Evolutionary conservation across 2,329 filamentous ascomycete species (phyloP).

Genomic region (Alternaria sp.): DNA sequence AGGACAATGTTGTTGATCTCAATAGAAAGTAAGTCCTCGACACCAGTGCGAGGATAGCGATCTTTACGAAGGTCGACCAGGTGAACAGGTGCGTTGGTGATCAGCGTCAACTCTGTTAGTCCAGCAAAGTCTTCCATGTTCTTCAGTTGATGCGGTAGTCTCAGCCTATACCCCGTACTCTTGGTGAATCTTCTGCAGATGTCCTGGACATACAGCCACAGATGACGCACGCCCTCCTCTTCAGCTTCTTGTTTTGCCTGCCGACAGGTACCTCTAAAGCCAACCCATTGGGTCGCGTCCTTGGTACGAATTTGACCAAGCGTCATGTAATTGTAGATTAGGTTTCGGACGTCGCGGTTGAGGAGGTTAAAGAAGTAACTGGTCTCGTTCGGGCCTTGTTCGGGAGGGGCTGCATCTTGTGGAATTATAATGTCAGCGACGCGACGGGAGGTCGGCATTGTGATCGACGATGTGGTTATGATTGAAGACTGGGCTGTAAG

Average conservation of each 20-base stretch:
- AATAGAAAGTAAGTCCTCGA: background rate
- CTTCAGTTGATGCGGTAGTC: background rate
- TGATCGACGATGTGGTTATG: background rate
- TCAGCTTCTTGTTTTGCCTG: background rate
- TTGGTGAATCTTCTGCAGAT: background rate
- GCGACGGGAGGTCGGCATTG: background rate
- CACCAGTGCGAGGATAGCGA: background rate
- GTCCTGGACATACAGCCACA: background rate
- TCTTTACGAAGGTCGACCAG: background rate
- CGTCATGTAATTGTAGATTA: background rate
- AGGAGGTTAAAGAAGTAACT: background rate
- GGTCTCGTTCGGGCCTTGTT: background rate
- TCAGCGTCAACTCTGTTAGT: background rate
- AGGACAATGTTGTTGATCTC: background rate
- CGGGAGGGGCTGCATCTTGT: background rate
- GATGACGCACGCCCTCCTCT: background rate
- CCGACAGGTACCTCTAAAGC: background rate
- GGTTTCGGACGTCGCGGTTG: background rate
- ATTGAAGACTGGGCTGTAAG: background rate
- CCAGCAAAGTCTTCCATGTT: background rate
- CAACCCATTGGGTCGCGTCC: background rate
- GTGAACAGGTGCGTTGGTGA: background rate
- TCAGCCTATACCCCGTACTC: background rate
- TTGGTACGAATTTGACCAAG: background rate
- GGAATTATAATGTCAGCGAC: background rate